Evolutionary conservation across 305 asterid species (phyloP).

Genomic region (Rubia occidens): DNA sequence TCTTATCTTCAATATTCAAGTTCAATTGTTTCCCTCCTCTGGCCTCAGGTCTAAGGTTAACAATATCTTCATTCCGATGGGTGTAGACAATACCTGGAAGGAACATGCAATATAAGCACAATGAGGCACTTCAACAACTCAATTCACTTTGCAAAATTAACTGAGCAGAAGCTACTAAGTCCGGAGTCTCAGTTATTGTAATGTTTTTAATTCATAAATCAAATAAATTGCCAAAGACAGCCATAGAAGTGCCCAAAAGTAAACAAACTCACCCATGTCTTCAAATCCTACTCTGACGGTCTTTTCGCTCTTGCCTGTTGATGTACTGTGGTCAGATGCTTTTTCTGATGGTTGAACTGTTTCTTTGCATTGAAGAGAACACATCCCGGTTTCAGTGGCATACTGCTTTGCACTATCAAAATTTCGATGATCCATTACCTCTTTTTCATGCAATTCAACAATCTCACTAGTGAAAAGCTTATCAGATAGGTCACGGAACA

Average conservation of each 20-base stretch:
- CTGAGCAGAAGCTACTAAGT: neutral
- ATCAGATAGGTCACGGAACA: constrained; percentile 79
- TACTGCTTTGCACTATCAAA: constrained; percentile 22
- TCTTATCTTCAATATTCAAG: constrained; percentile 15
- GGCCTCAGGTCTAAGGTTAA: constrained; percentile 41
- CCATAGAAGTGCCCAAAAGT: neutral
- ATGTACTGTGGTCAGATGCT: constrained; percentile 23
- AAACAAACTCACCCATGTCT: constrained; percentile 53
- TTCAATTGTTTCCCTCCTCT: constrained; percentile 20
- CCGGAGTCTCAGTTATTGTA: neutral
- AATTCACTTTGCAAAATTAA: neutral
- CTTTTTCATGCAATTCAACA: constrained; percentile 50
- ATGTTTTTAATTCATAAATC: no score
- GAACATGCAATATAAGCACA: constrained; percentile 4
- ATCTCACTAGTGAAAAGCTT: constrained; percentile 90
- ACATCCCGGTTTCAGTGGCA: constrained; percentile 29
- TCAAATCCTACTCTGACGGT: constrained; percentile 34
- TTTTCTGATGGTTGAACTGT: constrained; percentile 15
- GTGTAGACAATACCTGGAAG: constrained; percentile 72
- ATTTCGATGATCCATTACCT: constrained; percentile 25
- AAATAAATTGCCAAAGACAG: neutral
- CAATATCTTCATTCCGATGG: constrained; percentile 82
- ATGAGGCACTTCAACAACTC: neutral
- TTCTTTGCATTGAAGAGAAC: constrained; percentile 29
- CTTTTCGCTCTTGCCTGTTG: constrained; percentile 19